Percentiles rank a stretch among this genome's conserved stretches.
Conservation (phyloP, 78 protist species). For the Blattamonas nauphoetae region DNA sequence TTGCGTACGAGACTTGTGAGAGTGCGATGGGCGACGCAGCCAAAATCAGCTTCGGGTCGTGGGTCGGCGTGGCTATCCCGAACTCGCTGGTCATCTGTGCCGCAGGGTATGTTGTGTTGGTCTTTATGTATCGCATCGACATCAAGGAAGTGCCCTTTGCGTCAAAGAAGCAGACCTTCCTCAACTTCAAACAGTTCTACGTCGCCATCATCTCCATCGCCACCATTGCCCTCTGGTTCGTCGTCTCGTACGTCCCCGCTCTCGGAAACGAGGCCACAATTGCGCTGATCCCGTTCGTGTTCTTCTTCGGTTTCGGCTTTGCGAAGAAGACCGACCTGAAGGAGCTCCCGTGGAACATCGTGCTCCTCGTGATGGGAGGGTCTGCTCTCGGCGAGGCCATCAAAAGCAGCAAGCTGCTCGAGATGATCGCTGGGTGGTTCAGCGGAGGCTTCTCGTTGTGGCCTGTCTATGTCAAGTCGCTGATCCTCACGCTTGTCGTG, state of each 20-base stretch:
- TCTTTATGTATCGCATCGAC: background rate
- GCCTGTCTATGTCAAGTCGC: background rate
- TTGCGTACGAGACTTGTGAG: background rate
- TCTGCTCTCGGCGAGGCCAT: constrained; percentile 10
- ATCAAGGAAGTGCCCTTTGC: constrained; percentile 5
- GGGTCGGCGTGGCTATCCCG: background rate
- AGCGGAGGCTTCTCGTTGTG: background rate
- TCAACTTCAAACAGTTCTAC: background rate
- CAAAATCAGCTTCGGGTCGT: background rate
- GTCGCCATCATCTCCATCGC: background rate
- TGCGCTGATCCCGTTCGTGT: background rate
- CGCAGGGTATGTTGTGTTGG: background rate
- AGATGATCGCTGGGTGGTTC: background rate
- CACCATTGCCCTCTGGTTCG: constrained; percentile 1
- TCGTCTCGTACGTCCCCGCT: background rate
- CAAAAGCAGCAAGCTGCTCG: background rate
- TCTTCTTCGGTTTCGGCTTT: background rate
- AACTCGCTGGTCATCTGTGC: background rate
- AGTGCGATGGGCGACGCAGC: background rate
- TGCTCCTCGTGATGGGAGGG: constrained; percentile 13
- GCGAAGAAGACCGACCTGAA: background rate
- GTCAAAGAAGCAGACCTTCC: background rate
- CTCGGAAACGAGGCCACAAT: constrained; percentile 5
- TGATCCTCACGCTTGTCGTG: background rate
- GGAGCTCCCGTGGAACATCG: constrained; percentile 5